Evolutionary conservation across 1,284 basidiomycete species (phyloP).

Genomic region (Takashimella koratensis): DNA sequence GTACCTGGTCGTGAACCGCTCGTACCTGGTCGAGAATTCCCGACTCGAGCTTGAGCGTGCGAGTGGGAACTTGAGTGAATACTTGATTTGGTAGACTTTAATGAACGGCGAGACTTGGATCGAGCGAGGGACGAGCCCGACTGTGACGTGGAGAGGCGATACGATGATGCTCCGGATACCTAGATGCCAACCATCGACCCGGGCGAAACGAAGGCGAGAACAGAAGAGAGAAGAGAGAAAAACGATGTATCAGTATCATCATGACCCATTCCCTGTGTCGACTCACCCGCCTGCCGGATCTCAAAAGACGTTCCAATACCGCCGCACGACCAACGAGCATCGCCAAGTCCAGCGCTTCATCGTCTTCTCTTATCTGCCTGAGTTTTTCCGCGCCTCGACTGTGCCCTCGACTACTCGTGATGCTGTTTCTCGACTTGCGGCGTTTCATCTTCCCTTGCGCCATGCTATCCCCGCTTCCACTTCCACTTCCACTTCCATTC

Average conservation of each 20-base stretch:
- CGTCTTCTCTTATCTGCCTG: constrained; percentile 5
- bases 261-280: not conserved
- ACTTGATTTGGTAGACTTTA: not conserved
- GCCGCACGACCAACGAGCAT: constrained; percentile 33
- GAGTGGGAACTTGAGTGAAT: not conserved
- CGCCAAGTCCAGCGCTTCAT: constrained; percentile 34
- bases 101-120: not conserved
- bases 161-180: not conserved
- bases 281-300: constrained; percentile 36
- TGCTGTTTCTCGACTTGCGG: too few relatives aligned
- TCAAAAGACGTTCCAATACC: constrained; percentile 36
- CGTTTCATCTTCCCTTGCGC: too few relatives aligned
- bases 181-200: too few relatives aligned
- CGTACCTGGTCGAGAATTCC: too few relatives aligned
- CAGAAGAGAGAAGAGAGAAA: not conserved
- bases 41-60: not conserved
- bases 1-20: too few relatives aligned
- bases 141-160: not conserved
- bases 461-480: too few relatives aligned
- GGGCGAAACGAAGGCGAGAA: not conserved
- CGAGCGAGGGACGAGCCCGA: not conserved
- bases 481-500: too few relatives aligned
- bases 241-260: not conserved
- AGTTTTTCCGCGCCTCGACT: too few relatives aligned
- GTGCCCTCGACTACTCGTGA: too few relatives aligned